phyloP scores from a whole-genome alignment of 2,329 filamentous ascomycete species.

The Cordyceps pruinosa region DNA sequence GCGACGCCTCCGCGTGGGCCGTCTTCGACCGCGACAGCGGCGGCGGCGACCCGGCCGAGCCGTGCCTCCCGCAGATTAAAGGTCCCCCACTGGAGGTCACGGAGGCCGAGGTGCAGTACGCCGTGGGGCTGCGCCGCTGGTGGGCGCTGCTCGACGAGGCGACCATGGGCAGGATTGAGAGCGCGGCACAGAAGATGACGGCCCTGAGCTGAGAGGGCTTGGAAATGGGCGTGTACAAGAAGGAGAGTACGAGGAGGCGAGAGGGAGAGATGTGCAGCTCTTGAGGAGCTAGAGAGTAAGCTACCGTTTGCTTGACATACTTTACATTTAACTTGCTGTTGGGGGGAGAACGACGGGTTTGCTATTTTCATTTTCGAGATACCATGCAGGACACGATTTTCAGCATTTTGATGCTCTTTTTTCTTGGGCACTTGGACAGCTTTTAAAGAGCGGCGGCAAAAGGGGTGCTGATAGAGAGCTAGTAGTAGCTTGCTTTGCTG shows the following conservation, averaged over 20 bases:
- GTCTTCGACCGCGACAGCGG: constrained; percentile 42
- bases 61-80: constrained; percentile 44
- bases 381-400: background rate
- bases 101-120: constrained; percentile 42
- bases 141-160: constrained; percentile 41
- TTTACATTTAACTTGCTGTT: background rate
- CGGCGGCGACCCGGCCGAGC: constrained; percentile 13
- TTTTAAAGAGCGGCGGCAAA: too few species aligned
- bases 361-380: background rate
- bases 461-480: too few species aligned
- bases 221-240: too few species aligned
- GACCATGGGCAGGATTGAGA: constrained; percentile 40
- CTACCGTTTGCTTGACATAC: background rate
- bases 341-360: background rate
- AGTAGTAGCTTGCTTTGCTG: too few species aligned
- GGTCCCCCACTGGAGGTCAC: constrained; percentile 54
- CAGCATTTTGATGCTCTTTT: background rate
- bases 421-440: too few species aligned
- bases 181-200: constrained; percentile 24
- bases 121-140: constrained; percentile 42
- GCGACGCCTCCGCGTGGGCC: constrained; percentile 53
- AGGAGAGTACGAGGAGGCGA: too few species aligned
- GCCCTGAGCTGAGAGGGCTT: background rate
- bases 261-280: too few species aligned
- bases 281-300: too few species aligned